These are phyloP conservation scores for Basidiobolus meristosporus DNA, from an alignment of 371 early-diverging fungal species.

Conservation along the genomic window DNA sequence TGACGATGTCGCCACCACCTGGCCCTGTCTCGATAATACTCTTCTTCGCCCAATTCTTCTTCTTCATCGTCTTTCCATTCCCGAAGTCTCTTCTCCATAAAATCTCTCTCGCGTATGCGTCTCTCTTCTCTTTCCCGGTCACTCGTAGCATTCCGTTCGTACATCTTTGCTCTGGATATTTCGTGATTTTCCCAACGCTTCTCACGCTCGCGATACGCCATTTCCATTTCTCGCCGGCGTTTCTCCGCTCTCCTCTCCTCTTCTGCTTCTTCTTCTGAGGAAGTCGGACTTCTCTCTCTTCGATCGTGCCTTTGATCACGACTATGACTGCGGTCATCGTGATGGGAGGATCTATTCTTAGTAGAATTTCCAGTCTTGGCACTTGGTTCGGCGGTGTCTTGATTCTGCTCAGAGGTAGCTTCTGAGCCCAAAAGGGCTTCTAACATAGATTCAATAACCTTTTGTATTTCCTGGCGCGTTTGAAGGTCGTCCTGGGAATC, in stretches of 20 bases:
- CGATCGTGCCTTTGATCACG: slow-evolving; percentile 1
- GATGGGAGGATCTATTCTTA: slow-evolving; percentile 3
- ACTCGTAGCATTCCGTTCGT: slow-evolving; percentile 23
- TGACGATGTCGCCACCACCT: slow-evolving; percentile 50
- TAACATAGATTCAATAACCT: background rate
- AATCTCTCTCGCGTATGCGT: slow-evolving; percentile 18
- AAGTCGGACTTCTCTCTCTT: background rate
- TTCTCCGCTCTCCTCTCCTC: slow-evolving; percentile 4
- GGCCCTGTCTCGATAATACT: slow-evolving; percentile 38
- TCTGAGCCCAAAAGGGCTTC: too few species aligned
- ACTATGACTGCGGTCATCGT: slow-evolving; percentile 1
- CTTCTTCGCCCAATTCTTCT: slow-evolving; percentile 29
- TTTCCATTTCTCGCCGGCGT: background rate
- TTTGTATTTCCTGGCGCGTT: background rate
- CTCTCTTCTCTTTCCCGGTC: slow-evolving; percentile 25
- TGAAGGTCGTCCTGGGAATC: background rate
- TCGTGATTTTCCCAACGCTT: slow-evolving; percentile 44
- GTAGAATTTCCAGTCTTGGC: slow-evolving; percentile 1
- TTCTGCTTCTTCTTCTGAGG: slow-evolving; percentile 2
- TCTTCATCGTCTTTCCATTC: slow-evolving; percentile 64
- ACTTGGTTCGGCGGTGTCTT: background rate
- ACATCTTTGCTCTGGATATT: slow-evolving; percentile 18
- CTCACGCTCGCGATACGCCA: slow-evolving; percentile 18
- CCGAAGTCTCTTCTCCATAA: slow-evolving; percentile 23
- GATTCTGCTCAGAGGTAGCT: too few species aligned